Conservation (phyloP, 2,329 filamentous ascomycete species). For the Penicillium sp. region DNA sequence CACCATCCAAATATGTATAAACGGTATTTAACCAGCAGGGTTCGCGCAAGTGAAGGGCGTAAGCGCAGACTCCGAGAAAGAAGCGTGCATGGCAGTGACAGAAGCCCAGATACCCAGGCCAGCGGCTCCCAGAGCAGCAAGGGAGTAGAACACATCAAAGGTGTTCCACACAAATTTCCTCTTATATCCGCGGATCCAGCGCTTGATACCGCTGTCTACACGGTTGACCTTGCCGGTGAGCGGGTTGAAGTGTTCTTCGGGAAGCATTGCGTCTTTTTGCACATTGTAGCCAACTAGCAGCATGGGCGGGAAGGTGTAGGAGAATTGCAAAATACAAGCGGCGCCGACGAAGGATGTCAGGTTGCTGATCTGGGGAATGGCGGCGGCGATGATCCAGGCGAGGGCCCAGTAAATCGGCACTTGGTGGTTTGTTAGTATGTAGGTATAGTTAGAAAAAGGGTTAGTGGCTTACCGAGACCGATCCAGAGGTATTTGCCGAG, state of each 20-base stretch:
- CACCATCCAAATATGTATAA: too few species aligned
- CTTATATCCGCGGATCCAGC: slow-evolving; percentile 15
- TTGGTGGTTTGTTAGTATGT: background rate
- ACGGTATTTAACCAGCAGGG: slow-evolving; percentile 8
- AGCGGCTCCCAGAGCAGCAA: slow-evolving; percentile 7
- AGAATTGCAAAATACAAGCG: slow-evolving; percentile 28
- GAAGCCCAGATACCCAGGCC: slow-evolving; percentile 18
- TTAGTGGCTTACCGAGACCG: slow-evolving; percentile 4
- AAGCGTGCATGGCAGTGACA: slow-evolving; percentile 6
- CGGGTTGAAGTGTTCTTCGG: slow-evolving; percentile 22
- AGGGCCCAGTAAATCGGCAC: slow-evolving; percentile 27
- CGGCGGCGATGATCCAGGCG: slow-evolving; percentile 27
- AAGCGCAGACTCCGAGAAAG: background rate
- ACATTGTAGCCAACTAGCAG: slow-evolving; percentile 28
- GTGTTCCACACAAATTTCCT: slow-evolving; percentile 13
- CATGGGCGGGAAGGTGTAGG: slow-evolving; percentile 30
- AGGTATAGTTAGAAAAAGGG: background rate
- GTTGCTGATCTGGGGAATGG: slow-evolving; percentile 27
- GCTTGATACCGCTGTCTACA: slow-evolving; percentile 11
- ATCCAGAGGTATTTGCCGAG: slow-evolving; percentile 15
- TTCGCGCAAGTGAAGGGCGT: slow-evolving; percentile 16
- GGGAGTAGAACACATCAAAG: slow-evolving; percentile 11
- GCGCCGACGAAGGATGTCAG: slow-evolving; percentile 29
- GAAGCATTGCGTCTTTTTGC: slow-evolving; percentile 25
- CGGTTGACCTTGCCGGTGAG: slow-evolving; percentile 8